These are phyloP conservation scores for Claviceps paspali DNA, from an alignment of 2,329 filamentous ascomycete genomes.

Conservation along the genomic window DNA sequence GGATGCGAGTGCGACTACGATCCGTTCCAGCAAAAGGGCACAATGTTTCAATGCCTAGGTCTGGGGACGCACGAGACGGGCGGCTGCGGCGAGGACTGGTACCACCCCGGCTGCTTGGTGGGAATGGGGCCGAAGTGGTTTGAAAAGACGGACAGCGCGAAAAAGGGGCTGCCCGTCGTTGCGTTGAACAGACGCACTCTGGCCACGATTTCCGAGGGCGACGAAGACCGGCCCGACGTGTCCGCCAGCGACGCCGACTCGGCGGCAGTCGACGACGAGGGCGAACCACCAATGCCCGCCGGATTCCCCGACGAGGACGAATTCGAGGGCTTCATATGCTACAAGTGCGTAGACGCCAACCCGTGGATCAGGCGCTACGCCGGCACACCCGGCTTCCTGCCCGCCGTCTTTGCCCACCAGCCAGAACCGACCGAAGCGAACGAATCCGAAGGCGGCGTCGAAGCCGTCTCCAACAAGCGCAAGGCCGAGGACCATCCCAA, in stretches of 20 bases:
- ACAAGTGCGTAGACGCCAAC: constrained; percentile 76
- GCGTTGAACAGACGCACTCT: too few species aligned
- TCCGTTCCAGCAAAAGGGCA: constrained; percentile 76
- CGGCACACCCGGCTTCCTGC: constrained; percentile 62
- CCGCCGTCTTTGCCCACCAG: constrained; percentile 44
- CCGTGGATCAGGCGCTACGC: constrained; percentile 90
- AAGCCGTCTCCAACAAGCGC: constrained; percentile 41
- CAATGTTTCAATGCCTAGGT: constrained; percentile 95
- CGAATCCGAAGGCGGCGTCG: neutral
- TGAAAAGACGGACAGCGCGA: constrained; percentile 32
- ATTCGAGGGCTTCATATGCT: constrained; percentile 85
- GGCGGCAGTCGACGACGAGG: constrained; percentile 31
- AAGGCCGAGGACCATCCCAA: constrained; percentile 42
- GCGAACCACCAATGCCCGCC: constrained; percentile 55
- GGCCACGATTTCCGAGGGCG: constrained; percentile 34
- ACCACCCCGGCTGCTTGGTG: constrained; percentile 83
- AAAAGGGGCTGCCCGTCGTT: constrained; percentile 12
- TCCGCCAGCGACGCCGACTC: constrained; percentile 9
- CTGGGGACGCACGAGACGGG: constrained; percentile 66
- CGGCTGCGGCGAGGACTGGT: constrained; percentile 95
- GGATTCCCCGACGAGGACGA: constrained; percentile 81
- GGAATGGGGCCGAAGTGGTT: constrained; percentile 63
- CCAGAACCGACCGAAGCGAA: neutral
- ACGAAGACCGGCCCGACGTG: constrained; percentile 18
- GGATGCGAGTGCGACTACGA: constrained; percentile 81